phyloP scores from a whole-genome alignment of 306 rosid genomes.

The Lagenaria siceraria region DNA sequence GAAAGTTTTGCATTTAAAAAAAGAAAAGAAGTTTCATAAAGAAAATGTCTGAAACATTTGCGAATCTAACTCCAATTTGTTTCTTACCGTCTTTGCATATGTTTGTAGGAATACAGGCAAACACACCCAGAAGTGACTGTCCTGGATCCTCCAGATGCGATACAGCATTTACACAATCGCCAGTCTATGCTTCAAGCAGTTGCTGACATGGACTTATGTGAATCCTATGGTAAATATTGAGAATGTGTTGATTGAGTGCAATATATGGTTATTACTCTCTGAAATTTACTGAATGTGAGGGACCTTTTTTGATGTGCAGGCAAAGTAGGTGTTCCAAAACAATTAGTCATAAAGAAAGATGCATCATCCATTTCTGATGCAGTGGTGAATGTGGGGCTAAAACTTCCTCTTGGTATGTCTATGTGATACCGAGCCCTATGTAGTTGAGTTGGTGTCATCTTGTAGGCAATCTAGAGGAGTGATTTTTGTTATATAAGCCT shows the following conservation, averaged over 20 bases:
- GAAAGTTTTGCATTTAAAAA: neutral
- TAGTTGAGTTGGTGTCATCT: neutral
- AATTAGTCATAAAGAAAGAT: conserved; percentile 75
- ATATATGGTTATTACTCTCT: neutral
- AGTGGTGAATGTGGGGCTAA: conserved; percentile 55
- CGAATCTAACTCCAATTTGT: neutral
- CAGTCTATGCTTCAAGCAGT: conserved; percentile 96
- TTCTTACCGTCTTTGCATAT: conserved; percentile 5
- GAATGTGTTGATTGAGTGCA: neutral
- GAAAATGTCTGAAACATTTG: conserved; percentile 7
- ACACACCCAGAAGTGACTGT: conserved; percentile 85
- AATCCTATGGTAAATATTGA: conserved; percentile 46
- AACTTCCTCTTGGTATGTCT: conserved; percentile 65
- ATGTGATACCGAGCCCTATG: neutral
- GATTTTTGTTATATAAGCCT: neutral
- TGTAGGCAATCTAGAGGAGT: neutral
- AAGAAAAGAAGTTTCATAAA: neutral
- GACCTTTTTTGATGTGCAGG: conserved; percentile 31
- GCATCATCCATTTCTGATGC: conserved; percentile 67
- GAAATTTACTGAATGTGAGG: conserved; percentile 2
- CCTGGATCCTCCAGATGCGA: conserved; percentile 95
- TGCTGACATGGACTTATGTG: conserved; percentile 71
- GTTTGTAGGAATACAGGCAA: conserved; percentile 62
- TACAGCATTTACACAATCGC: conserved; percentile 64
- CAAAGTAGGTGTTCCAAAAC: conserved; percentile 64